phyloP scores from a whole-genome alignment of 164 flowering plant species.

The Cinnamomum chago region DNA sequence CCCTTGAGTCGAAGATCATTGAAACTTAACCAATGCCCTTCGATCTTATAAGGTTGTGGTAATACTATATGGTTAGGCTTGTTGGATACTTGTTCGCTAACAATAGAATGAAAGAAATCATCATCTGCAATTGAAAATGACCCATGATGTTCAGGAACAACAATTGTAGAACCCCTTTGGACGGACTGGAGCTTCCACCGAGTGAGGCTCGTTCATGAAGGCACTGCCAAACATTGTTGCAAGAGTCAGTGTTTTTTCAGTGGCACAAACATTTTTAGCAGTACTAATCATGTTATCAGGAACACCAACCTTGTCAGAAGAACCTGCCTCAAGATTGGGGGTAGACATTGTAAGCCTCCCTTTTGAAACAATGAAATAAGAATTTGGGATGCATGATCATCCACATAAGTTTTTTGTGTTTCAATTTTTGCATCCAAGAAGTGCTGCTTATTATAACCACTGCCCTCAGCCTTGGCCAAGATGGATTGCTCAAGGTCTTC shows the following conservation, averaged over 20 bases:
- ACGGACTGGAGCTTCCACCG: constrained; percentile 70
- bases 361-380: constrained; percentile 79
- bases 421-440: constrained; percentile 19
- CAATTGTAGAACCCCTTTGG: constrained; percentile 45
- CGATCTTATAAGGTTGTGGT: constrained; percentile 28
- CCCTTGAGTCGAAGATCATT: constrained; percentile 33
- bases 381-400: constrained; percentile 74
- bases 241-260: constrained; percentile 60
- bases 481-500: constrained; percentile 92
- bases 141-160: constrained; percentile 31
- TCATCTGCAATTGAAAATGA: constrained; percentile 30
- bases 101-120: constrained; percentile 17
- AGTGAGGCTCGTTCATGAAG: constrained; percentile 90
- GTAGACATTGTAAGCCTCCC: constrained; percentile 26
- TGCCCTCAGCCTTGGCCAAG: constrained; percentile 52
- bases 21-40: constrained; percentile 33
- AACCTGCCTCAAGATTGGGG: constrained; percentile 20
- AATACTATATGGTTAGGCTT: constrained; percentile 14
- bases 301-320: constrained; percentile 17
- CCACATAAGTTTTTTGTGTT: constrained; percentile 31
- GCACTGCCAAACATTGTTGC: constrained; percentile 90
- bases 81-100: constrained; percentile 19
- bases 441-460: constrained; percentile 16
- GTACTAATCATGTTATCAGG: constrained; percentile 5
- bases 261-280: constrained; percentile 15